Conservation (phyloP, 164 flowering plant genomes). For the Piper betle region DNA sequence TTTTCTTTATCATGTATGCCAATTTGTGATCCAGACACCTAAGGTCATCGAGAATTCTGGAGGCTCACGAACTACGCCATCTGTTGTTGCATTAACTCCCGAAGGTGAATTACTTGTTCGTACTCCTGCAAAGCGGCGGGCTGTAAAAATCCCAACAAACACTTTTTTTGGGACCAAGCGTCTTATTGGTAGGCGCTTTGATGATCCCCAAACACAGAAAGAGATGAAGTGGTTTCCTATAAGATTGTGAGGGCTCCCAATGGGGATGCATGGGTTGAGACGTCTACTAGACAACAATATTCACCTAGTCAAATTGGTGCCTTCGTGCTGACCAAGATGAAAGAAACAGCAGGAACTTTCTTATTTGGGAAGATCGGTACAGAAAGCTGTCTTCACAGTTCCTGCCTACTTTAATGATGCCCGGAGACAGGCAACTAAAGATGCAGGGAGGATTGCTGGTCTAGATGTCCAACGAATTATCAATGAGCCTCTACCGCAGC, state of each 20-base stretch:
- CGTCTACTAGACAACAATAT: conserved; percentile 48
- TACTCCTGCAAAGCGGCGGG: conserved; percentile 62
- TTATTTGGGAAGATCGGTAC: conserved; percentile 42
- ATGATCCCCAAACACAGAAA: conserved; percentile 56
- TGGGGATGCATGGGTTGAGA: conserved; percentile 77
- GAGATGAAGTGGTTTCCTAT: conserved; percentile 69
- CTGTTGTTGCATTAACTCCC: conserved; percentile 51
- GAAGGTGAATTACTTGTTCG: conserved; percentile 55
- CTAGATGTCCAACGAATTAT: conserved; percentile 57
- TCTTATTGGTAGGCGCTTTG: conserved; percentile 49
- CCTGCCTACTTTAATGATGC: conserved; percentile 75
- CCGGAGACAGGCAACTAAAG: conserved; percentile 67
- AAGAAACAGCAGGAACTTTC: conserved; percentile 64
- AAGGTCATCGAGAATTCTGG: conserved; percentile 65
- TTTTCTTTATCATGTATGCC: no score
- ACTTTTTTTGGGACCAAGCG: conserved; percentile 54
- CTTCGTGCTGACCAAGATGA: conserved; percentile 58
- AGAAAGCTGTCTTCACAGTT: conserved; percentile 59
- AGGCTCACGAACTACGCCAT: conserved; percentile 62
- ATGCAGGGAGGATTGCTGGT: conserved; percentile 69
- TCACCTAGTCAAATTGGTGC: conserved; percentile 75
- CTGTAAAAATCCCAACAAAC: conserved; percentile 58
- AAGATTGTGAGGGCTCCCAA: conserved; percentile 57
- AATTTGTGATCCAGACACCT: conserved; percentile 23
- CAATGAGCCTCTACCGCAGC: conserved; percentile 81